Base-by-base conservation (phyloP, 2,329 filamentous ascomycete genomes). In the Periconia sp. region DNA sequence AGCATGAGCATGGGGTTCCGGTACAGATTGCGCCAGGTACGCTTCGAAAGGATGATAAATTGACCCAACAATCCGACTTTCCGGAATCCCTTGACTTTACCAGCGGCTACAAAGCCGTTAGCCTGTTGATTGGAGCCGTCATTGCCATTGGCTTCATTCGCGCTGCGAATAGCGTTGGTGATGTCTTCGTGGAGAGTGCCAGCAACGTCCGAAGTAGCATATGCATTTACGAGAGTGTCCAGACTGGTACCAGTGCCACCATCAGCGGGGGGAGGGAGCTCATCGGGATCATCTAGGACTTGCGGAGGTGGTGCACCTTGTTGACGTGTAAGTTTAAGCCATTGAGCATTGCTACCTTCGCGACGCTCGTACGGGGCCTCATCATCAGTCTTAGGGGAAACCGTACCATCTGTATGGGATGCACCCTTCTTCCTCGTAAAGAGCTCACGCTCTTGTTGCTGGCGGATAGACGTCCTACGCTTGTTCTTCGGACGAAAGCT, bases 1-100 rank as follows among this genome's bases (percentile, higher is more conserved):
- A 99, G 81, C 94, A 99, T 99, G 46, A 99, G 77, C 82, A 97
- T 92, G 1, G 94, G 94, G 68, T 99, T 96, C 43, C 94, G 86
- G 75, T 99, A 97, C 5, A 99, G 79, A 65, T 99, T 99, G 65
- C 88, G 91, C 92, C 92, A 99, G 0, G 94, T 99, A 32, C 94
- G 84, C 59, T 85, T 81, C 0, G 92, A 95, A 10, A 99, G 78
- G 57, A 99, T 96, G 40, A 86, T 65, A 70, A 99, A 97, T 69
- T 99, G 94, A 30, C 86, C 80, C 7, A 81, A 61, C 54, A 92
- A 85, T 33, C 92, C 85, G 43, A 96, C 80, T 46, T 94, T 89
- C 43, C 84, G 82, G 70, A 95, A 96, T 13, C 89, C 88, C 63
- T 84, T 88, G 49, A 92, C 84, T 48, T 72, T 74, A 55, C 90